Evolutionary conservation across 1,284 basidiomycete species (phyloP), one percentile per base, ranked within the genome.

Genomic region (Irpex sp.): DNA sequence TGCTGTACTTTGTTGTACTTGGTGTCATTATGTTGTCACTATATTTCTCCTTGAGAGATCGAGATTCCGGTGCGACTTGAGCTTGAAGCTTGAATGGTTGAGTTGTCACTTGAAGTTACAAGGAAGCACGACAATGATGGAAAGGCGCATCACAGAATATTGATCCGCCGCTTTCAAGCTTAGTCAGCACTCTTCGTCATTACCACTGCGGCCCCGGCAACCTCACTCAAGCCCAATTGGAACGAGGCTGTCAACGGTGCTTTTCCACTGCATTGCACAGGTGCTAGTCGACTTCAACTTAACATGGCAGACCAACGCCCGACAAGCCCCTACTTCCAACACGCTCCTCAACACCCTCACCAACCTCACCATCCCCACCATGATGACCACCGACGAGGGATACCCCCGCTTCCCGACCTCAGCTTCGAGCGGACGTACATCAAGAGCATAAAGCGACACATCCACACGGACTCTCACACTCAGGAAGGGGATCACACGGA

Each of bases 341-440:
- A 36, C 12, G 10, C 36, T 45, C 33, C 14, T 5, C n/a, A 16
- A 16, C 19, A 57, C 9, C n/a, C 14, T 21, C 52, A 56, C 5
- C 18, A 56, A 2, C 52, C 18, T 51, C 37, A 16, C 12, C 28
- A 37, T 37, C 39, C 23, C 12, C 28, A 37, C 49, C 39, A 45
- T 12, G 39, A 45, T 45, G 39, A 37, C 35, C 59, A 33, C 10
- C 56, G 39, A 19, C 62, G 57, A n/a, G 49, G 57, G 10, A 52
- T 60, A 4, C 61, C 63, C 6, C 60, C 67, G 7, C 63, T 72
- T 8, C 87, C 88, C 35, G 88, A 91, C 69, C 74, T 90, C 52
- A 86, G 88, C 18, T 90, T 88, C 74, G 89, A 91, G 68, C 79
- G 83, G 59, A 84, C 82, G 60, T 91, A 87, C 69, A 66, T 89